A percentile compares a stretch with the other conserved stretches of the same genome.
Evolutionary conservation across 2,329 filamentous ascomycete genomes (phyloP).

Genomic region (Hymenoscyphus occultus): DNA sequence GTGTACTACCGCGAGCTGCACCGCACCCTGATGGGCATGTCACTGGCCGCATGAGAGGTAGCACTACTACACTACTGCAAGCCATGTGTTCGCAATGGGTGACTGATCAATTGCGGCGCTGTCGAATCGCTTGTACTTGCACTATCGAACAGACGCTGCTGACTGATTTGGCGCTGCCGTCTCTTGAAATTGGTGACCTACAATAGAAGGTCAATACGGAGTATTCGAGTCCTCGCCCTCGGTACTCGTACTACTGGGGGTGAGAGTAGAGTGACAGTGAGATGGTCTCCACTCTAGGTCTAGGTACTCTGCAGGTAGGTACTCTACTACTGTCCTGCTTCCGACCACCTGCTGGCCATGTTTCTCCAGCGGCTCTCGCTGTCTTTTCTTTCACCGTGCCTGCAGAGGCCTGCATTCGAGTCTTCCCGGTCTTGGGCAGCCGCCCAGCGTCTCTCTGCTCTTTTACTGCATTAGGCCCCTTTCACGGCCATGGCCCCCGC

Average conservation of each 20-base stretch:
- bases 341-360: conserved; percentile 2
- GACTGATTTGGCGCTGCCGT: background rate
- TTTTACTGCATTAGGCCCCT: conserved; percentile 4
- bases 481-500: background rate
- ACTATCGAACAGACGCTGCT: background rate
- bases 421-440: background rate
- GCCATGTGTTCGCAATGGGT: conserved; percentile 1
- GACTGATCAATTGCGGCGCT: background rate
- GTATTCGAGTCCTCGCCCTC: no score
- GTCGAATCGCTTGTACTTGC: background rate
- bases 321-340: background rate
- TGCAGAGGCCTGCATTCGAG: background rate
- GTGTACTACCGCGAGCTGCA: background rate
- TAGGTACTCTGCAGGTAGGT: no score
- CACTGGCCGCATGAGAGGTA: background rate
- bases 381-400: background rate
- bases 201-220: background rate
- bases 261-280: background rate
- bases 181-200: background rate
- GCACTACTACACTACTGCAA: conserved; percentile 3
- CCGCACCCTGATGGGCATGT: no score
- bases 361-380: background rate
- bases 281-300: background rate
- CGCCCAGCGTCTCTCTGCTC: background rate
- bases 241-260: background rate